Evolutionary conservation across 495 filamentous ascomycete genomes (phyloP).

Genomic region (Penicillium lagena): DNA sequence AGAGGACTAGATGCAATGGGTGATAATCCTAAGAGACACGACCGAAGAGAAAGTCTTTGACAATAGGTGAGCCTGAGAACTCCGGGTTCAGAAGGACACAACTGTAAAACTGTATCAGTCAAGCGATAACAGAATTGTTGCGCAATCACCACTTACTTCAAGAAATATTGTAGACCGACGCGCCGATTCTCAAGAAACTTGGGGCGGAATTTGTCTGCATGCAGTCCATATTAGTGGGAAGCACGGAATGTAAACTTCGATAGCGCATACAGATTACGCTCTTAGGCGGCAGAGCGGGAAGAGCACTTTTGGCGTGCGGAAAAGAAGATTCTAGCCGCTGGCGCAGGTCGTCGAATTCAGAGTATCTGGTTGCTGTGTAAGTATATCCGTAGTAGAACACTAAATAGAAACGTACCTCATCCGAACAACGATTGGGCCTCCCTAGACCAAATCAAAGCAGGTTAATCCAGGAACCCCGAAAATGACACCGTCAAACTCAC

Average conservation of each 20-base stretch:
- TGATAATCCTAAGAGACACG: constrained; percentile 21
- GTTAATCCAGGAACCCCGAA: constrained; percentile 4
- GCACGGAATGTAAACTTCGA: constrained; percentile 1
- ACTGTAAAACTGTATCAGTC: constrained; percentile 19
- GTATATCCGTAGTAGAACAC: not conserved
- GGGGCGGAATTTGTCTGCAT: constrained; percentile 56
- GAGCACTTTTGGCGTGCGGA: constrained; percentile 55
- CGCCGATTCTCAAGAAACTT: constrained; percentile 61
- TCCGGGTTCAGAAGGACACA: constrained; percentile 65
- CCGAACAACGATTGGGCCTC: constrained; percentile 53
- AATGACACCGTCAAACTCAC: constrained; percentile 33
- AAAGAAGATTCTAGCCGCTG: constrained; percentile 54
- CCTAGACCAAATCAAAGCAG: constrained; percentile 25
- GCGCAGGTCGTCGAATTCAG: constrained; percentile 63
- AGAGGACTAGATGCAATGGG: not conserved
- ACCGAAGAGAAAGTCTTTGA: constrained; percentile 66
- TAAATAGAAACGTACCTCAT: constrained; percentile 40
- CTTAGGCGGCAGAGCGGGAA: constrained; percentile 64
- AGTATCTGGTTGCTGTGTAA: constrained; percentile 44
- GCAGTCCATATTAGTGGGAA: constrained; percentile 5
- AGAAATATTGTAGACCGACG: constrained; percentile 61
- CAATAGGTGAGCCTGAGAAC: constrained; percentile 59
- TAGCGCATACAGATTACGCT: constrained; percentile 55
- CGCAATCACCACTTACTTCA: constrained; percentile 49
- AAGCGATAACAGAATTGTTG: not conserved